A percentile compares a stretch with the other conserved stretches of the same genome.
Conservation (phyloP, 2,329 filamentous ascomycete genomes). For the Dothideomycetidae sp. region DNA sequence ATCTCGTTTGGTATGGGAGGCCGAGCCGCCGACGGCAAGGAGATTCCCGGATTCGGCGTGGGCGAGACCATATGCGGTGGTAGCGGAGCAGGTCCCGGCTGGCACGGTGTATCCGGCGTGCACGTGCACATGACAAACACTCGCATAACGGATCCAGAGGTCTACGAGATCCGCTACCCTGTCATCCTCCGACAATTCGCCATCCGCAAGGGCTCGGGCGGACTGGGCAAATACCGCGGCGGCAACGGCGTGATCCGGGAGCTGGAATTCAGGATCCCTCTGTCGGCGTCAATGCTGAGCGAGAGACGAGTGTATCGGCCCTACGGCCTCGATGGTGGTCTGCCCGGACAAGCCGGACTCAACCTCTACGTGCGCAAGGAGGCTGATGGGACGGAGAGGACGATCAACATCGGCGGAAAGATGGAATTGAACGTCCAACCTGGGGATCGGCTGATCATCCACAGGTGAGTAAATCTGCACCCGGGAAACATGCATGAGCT, state of each 20-base stretch:
- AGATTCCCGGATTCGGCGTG: conserved; percentile 20
- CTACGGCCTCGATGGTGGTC: conserved; percentile 22
- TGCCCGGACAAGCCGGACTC: conserved; percentile 20
- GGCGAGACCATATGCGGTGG: conserved; percentile 26
- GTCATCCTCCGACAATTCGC: conserved; percentile 22
- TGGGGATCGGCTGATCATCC: conserved; percentile 24
- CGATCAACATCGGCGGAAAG: conserved; percentile 16
- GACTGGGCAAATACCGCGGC: conserved; percentile 18
- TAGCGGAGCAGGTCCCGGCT: conserved; percentile 20
- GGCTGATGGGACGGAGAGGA: conserved; percentile 13
- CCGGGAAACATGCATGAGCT: not conserved
- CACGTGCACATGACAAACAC: conserved; percentile 27
- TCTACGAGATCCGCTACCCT: conserved; percentile 24
- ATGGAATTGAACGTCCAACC: conserved; percentile 14
- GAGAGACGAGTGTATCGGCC: conserved; percentile 22
- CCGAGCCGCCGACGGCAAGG: conserved; percentile 14
- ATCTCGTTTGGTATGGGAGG: conserved; percentile 21
- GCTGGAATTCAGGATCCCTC: conserved; percentile 19
- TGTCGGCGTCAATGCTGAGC: conserved; percentile 20
- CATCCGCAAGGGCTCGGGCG: conserved; percentile 21
- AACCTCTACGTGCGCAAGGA: conserved; percentile 20
- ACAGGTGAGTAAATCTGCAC: conserved; percentile 15
- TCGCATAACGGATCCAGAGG: conserved; percentile 24
- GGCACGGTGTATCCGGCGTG: conserved; percentile 22
- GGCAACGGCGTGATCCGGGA: conserved; percentile 22